Conservation (phyloP, 2,329 filamentous ascomycete species). For the Dactylonectria macrodidyma region DNA sequence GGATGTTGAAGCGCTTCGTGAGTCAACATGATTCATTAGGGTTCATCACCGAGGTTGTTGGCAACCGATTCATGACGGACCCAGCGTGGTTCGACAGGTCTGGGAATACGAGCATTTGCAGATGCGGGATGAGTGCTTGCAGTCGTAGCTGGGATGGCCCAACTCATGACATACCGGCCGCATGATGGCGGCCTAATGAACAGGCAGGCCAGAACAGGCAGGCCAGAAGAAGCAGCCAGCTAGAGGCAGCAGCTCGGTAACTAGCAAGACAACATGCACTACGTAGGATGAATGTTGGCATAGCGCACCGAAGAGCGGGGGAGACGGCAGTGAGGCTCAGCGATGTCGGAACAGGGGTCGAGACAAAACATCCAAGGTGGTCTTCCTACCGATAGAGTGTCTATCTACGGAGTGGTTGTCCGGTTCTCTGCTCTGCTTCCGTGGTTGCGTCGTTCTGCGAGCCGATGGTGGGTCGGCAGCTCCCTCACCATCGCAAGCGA, state of each 20-base stretch:
- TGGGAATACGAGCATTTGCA: conserved; percentile 22
- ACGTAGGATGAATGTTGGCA: neutral
- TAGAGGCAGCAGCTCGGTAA: neutral
- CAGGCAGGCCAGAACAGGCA: conserved; percentile 3
- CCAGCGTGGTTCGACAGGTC: conserved; percentile 17
- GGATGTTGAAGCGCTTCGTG: neutral
- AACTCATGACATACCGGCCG: conserved; percentile 15
- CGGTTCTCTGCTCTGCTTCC: neutral
- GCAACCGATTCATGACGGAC: neutral
- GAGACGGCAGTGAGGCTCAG: conserved; percentile 25
- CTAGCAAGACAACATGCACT: neutral
- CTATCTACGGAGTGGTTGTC: neutral
- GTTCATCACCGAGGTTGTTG: neutral
- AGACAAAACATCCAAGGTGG: conserved; percentile 19
- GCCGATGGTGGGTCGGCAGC: neutral
- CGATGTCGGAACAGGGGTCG: conserved; percentile 21
- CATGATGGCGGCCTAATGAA: conserved; percentile 14
- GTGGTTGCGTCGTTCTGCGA: neutral
- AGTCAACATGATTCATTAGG: no score
- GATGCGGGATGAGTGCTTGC: conserved; percentile 32
- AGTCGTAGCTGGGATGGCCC: conserved; percentile 6
- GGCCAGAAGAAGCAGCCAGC: neutral
- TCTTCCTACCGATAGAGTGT: neutral
- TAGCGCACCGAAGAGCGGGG: neutral
- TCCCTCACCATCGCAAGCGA: neutral